Base-by-base conservation (phyloP, 768 basidiomycete genomes). In the Megacollybia marginata region DNA sequence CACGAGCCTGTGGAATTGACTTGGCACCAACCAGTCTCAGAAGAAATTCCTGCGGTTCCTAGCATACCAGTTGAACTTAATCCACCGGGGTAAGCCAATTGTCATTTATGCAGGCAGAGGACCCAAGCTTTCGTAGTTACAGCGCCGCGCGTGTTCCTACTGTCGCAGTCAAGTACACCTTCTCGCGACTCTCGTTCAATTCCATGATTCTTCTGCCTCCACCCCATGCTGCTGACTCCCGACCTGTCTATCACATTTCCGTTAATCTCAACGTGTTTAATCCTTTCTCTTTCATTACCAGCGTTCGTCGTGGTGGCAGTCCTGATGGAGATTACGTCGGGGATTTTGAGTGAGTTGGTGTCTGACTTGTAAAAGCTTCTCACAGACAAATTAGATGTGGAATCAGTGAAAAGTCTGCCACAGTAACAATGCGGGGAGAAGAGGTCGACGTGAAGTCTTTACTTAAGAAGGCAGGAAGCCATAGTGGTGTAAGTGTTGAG, bases 21-120 rank as follows among this genome's bases (percentile, higher is more conserved):
- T n/a, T 44, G 44, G 44, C 12, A 44, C 20, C n/a, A 3, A n/a
- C 23, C 13, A 28, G 44, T 15, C 38, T 15, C 38, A 15, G 46
- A 13, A 51, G 47, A 9, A 46, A 28, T 11, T 51, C 50, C 38
- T 46, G 34, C 18, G 36, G 19, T 44, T 40, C 47, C 42, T 33
- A 35, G 33, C 51, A 38, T 40, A 4, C 13, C 18, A 18, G 8
- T 40, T 40, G 4, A 2, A 40, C 8, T 40, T 2, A 18, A 13
- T 40, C 15, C 38, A 40, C 23, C 38, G 18, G 18, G 38, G 15
- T 40, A 13, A 8, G 15, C 38, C 5, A 40, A 13, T 40, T 40
- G 38, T 15, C 13, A 40, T 18, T 40, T 13, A 15, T 18, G 38
- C 2, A 40, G 38, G 18, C 18, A 40, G 38, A 40, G 18, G 18